Conservation (phyloP, 2,329 filamentous ascomycete genomes). For the Cladosporium velox region DNA sequence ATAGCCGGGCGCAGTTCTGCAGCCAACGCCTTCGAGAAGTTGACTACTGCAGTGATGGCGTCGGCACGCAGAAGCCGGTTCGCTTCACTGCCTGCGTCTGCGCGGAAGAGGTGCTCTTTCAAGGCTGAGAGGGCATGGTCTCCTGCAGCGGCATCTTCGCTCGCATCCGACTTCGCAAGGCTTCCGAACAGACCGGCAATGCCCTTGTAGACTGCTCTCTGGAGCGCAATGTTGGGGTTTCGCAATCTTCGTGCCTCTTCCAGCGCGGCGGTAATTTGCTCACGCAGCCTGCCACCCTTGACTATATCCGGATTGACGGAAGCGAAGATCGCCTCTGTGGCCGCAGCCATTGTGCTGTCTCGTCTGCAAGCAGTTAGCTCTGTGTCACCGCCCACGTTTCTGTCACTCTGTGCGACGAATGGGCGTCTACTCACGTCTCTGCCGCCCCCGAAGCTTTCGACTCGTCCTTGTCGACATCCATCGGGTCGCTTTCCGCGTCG, state of each 20-base stretch:
- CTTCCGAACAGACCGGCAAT: conserved; percentile 26
- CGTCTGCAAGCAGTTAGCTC: conserved; percentile 25
- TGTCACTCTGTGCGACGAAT: conserved; percentile 4
- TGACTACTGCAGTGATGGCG: conserved; percentile 29
- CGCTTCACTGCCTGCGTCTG: conserved; percentile 32
- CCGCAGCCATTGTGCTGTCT: conserved; percentile 32
- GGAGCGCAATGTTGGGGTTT: conserved; percentile 13
- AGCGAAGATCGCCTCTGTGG: conserved; percentile 35
- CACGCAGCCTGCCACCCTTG: conserved; percentile 24
- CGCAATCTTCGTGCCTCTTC: conserved; percentile 6
- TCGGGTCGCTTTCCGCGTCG: conserved; percentile 59
- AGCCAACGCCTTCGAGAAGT: conserved; percentile 24
- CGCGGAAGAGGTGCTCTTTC: conserved; percentile 32
- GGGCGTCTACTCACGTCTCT: conserved; percentile 1
- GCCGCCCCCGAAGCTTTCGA: conserved; percentile 13
- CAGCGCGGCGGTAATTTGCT: conserved; percentile 3
- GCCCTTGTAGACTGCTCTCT: conserved; percentile 26
- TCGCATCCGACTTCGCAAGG: conserved; percentile 9
- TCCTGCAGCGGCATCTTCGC: conserved; percentile 9
- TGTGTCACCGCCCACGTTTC: conserved; percentile 14
- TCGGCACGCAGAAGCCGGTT: conserved; percentile 34
- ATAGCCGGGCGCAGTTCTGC: conserved; percentile 27
- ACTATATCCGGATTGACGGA: conserved; percentile 33
- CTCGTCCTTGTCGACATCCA: conserved; percentile 64
- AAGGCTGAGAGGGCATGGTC: conserved; percentile 21